Base-by-base conservation (phyloP, 1,139 yeast species). In the Geotrichum aggregatum region DNA sequence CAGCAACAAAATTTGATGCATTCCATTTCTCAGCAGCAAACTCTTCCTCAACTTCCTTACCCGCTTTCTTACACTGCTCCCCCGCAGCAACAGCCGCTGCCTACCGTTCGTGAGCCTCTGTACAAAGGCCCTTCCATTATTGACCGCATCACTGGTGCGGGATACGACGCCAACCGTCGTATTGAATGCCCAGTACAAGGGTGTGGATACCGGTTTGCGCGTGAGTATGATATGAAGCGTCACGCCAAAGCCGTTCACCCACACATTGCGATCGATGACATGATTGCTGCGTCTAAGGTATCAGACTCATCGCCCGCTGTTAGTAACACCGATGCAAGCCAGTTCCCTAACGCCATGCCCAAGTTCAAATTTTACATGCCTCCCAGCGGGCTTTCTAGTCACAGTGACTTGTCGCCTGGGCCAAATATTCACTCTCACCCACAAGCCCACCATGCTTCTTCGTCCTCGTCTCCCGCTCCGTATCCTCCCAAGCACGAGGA, bases 201-300 rank as follows among this genome's bases (percentile, higher is more conserved):
- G 4, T 73, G 77, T 50, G 59, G 56, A 26, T 67, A 60, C 58
- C 59, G 73, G 28, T 73, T 72, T 58, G 60, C 60, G 21, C 59
- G 77, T 24, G 59, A 67, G 49, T 73, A 73, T 55, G 77, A 73
- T 55, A 55, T 72, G 52, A 59, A 61, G 26, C 66, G 77, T 6
- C 77, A 73, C 50, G 49, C 69, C 28, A 60, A 59, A 11, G 59
- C 67, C 4, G 52, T 53, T 19, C 71, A 67, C 48, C 52, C 59
- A 16, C 48, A 45, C 22, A 48, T 52, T 34, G 44, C 39, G 16
- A 28, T 53, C 22, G 55, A 52, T 22, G 45, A 44, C 3, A 21
- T 54, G 36, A 31, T 50, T 36, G 47, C 49, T 16, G 48, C 49
- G 19, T 49, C 49, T 14, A 45, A 41, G 10, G 38, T 26, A 5